Evolutionary conservation across 768 basidiomycete genomes (phyloP), one percentile per base, ranked within the genome.

Genomic region (Boletales sp.): DNA sequence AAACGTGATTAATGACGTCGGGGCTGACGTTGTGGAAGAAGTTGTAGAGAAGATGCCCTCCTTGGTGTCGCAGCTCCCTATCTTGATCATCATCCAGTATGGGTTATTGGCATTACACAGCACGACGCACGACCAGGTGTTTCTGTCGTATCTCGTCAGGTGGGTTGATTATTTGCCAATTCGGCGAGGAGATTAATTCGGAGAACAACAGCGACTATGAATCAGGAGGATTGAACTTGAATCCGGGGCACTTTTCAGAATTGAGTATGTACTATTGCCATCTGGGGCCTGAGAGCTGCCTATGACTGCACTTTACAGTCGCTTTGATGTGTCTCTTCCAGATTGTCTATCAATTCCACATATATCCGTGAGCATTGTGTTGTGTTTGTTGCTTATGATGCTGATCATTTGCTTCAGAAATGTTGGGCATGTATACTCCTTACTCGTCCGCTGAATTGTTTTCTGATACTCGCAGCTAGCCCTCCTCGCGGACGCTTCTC

Each of bases 301-400:
- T 39, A 47, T 37, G 48, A 17, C 3, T n/a, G 14, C 3, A 19
- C 31, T 55, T 32, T 43, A n/a, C 56, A 92, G 90, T 90, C 64
- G 90, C 90, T 7, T 59, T 95, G 48, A 95, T 97, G 94, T 94
- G 91, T 68, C 75, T 93, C n/a, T 89, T 84, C 53, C 93, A 94
- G 67, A 88, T 97, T 45, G 82, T 84, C 34, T 95, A 94, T 64
- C 94, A 94, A 61, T 94, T 92, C 63, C 83, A 90, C 62, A 77
- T 91, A 32, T 93, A 93, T 75, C 90, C 90, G 87, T 92, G 62
- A 69, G 89, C 76, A 6, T 0, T 30, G 21, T 7, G 12, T 27
- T 31, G 8, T 40, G 6, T 27, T 29, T 8, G 15, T 24, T 7
- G 29, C 11, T 41, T 19, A 18, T 48, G 24, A 47, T 44, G 14